Conservation (phyloP, 2,329 filamentous ascomycete genomes). For the Cordyceps fumosorosea region DNA sequence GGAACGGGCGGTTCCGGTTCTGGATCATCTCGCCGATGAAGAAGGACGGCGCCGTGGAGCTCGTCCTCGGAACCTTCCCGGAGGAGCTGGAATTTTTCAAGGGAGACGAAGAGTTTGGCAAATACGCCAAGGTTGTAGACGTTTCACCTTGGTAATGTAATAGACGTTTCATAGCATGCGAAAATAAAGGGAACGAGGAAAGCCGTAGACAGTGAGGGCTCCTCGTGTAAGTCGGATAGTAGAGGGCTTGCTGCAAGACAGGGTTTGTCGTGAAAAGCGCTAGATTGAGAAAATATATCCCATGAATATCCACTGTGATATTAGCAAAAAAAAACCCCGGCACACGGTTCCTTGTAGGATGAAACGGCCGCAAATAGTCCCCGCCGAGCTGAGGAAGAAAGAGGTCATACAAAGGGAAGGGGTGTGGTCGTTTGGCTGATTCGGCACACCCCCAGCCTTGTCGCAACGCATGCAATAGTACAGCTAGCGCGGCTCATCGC, state of each 20-base stretch:
- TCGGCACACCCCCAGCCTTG: neutral
- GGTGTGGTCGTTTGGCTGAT: neutral
- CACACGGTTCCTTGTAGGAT: neutral
- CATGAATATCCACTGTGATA: neutral
- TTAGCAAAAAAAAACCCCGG: neutral
- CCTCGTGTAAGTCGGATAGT: conserved; percentile 2
- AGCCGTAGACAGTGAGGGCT: too few relatives aligned
- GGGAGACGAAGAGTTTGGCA: conserved; percentile 22
- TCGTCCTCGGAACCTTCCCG: conserved; percentile 22
- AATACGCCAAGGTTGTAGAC: conserved; percentile 19
- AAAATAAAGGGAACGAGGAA: neutral
- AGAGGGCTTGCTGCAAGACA: neutral
- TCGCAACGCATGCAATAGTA: neutral
- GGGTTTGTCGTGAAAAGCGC: neutral
- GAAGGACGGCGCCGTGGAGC: conserved; percentile 23
- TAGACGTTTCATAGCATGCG: neutral
- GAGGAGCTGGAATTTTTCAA: conserved; percentile 24
- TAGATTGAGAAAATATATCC: conserved; percentile 8
- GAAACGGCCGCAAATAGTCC: neutral
- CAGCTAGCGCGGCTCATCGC: neutral
- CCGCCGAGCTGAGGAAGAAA: neutral
- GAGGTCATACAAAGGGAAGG: neutral
- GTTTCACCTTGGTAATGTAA: neutral
- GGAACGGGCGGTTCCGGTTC: conserved; percentile 21
- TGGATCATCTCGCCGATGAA: conserved; percentile 24